phyloP scores from a whole-genome alignment of 177 flowering plant species.

The Vitis hybrid region DNA sequence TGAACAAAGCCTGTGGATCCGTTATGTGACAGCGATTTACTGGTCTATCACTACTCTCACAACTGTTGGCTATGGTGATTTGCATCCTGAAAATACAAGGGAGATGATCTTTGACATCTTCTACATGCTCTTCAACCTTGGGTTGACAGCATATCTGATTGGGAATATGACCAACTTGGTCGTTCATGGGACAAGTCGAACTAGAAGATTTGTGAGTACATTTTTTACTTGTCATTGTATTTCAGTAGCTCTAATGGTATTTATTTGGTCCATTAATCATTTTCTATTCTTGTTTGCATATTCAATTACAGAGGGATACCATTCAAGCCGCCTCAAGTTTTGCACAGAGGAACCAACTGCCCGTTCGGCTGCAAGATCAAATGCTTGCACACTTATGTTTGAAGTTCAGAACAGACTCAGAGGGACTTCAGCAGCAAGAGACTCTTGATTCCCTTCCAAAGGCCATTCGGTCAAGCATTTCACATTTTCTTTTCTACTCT shows the following conservation, averaged over 20 bases:
- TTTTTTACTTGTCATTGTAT: background rate
- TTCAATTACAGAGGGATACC: slow-evolving; percentile 65
- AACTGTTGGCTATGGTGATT: slow-evolving; percentile 87
- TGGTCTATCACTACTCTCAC: slow-evolving; percentile 94
- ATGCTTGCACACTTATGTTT: slow-evolving; percentile 92
- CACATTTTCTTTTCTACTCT: slow-evolving; percentile 79
- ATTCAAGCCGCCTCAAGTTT: slow-evolving; percentile 96
- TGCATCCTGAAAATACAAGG: slow-evolving; percentile 65
- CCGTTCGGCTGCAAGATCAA: slow-evolving; percentile 78
- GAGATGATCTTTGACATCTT: slow-evolving; percentile 82
- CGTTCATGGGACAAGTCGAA: slow-evolving; percentile 83
- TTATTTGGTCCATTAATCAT: background rate
- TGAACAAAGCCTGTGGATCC: slow-evolving; percentile 45
- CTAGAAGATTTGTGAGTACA: slow-evolving; percentile 73
- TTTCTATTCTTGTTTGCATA: slow-evolving; percentile 2
- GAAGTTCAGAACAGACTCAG: slow-evolving; percentile 88
- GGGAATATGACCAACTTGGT: slow-evolving; percentile 97
- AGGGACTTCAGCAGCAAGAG: slow-evolving; percentile 91
- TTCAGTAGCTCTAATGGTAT: too few relatives aligned
- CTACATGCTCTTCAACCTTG: slow-evolving; percentile 89
- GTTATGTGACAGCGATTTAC: slow-evolving; percentile 79
- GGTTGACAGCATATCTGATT: slow-evolving; percentile 80
- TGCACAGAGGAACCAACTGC: slow-evolving; percentile 79
- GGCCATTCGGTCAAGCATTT: slow-evolving; percentile 88
- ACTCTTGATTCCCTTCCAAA: slow-evolving; percentile 86